Percentiles rank a stretch among this genome's conserved stretches.
Evolutionary conservation across 768 basidiomycete species (phyloP).

Genomic region (Tephrocybe sp.): DNA sequence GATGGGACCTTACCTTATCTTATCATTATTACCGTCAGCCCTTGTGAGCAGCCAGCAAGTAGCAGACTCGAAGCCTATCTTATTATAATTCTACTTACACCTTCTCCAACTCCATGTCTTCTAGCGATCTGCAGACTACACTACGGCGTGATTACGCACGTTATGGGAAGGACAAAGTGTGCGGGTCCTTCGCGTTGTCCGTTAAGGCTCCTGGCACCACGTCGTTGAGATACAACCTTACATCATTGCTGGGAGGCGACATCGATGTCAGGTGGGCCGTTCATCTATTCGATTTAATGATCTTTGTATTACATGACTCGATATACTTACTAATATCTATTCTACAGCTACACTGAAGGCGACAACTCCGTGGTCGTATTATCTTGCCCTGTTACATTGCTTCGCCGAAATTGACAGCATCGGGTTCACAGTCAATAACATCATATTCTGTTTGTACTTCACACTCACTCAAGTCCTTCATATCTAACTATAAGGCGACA

Average conservation of each 20-base stretch:
- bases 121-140: conserved; percentile 1
- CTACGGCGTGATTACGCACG: conserved; percentile 53
- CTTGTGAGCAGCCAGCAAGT: too few species aligned
- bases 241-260: conserved; percentile 78
- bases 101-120: too few species aligned
- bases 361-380: conserved; percentile 80
- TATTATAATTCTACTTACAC: too few species aligned
- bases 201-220: conserved; percentile 64
- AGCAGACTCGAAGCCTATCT: too few species aligned
- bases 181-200: conserved; percentile 84
- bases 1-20: too few species aligned
- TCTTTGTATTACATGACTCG: neutral
- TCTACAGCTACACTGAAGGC: conserved; percentile 74
- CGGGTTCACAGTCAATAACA: conserved; percentile 57
- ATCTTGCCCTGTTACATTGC: neutral
- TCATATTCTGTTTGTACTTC: conserved; percentile 68
- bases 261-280: conserved; percentile 67
- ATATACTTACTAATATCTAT: neutral
- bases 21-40: too few species aligned
- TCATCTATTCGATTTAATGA: too few species aligned
- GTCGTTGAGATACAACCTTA: conserved; percentile 86
- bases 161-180: conserved; percentile 89
- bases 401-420: neutral
- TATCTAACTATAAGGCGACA: too few species aligned
- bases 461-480: too few species aligned